Evolutionary conservation across 225 moss, liverwort and hornwort genomes (phyloP), one percentile per base, ranked within the genome.

Genomic region (Bryoerythrophyllum caledonicum): DNA sequence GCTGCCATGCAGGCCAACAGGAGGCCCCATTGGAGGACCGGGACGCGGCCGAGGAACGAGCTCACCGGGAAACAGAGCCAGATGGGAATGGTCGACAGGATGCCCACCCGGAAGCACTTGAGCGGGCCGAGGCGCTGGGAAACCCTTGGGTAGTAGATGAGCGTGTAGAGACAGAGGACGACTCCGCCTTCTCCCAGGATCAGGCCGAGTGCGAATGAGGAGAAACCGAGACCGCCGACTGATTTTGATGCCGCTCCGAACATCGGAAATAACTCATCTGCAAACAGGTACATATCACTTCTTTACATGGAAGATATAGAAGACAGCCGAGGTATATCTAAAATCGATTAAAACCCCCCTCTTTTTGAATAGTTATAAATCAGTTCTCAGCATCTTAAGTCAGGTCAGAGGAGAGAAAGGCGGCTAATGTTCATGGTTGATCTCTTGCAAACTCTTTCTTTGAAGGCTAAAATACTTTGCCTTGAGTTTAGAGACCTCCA

Each of bases 251-350:
- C 86, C 3, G 91, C 93, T 78, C 95, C 95, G 64, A 85, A 93
- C 53, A 95, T 83, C 30, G 93, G 91, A 70, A 95, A 93, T 2
- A 95, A 53, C 61, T 95, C 95, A 81, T 95, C 90, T 95, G 84
- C 83, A 88, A 72, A 43, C 67, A 56, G 1, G 20, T 63, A 13
- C 44, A 11, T 44, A 9, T 60, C 43, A 43, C 7, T 60, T 49
- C 60, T 27, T 59, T 49, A 26, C 1, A 51, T 59, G 16, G 23
- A 74, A 70, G 34, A 34, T 54, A 16, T 44, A 4, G n/a, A 44
- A 44, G 44, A 15, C 14, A 44, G 1, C 44, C 14, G 17, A 46
- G 46, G 16, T 46, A 5, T 46, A 16, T 16, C 15, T 17, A 0
- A 17, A 49, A 17, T 49, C 14, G 14, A 15, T n/a, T 44, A 15